These are phyloP conservation scores for Puccinia novopanici DNA, from an alignment of 1,284 basidiomycete genomes.

Conservation along the genomic window DNA sequence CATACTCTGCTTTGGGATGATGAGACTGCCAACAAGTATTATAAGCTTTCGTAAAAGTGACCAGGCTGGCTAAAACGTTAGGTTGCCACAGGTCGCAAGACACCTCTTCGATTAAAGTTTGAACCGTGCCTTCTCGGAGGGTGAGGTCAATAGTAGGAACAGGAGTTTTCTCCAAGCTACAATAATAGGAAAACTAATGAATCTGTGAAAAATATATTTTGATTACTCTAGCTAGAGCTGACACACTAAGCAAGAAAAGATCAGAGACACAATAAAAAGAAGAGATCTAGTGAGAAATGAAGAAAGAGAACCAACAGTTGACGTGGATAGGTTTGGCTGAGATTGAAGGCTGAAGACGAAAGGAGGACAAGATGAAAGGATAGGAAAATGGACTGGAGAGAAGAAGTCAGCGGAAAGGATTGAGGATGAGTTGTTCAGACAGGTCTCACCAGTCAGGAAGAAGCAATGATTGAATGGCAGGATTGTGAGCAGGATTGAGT, in stretches of 20 bases:
- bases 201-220: not conserved
- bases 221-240: not conserved
- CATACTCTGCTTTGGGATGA: not conserved
- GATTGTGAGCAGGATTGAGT: no score
- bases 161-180: slow-evolving; percentile 14
- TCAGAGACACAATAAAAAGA: no score
- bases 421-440: no score
- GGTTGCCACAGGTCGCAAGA: slow-evolving; percentile 44
- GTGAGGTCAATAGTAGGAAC: slow-evolving; percentile 33
- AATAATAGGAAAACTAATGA: not conserved
- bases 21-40: not conserved
- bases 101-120: slow-evolving; percentile 38
- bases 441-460: no score
- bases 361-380: not conserved
- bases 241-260: no score
- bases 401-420: no score
- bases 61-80: slow-evolving; percentile 26
- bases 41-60: slow-evolving; percentile 4
- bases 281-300: no score
- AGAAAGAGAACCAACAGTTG: no score
- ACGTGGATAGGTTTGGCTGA: no score
- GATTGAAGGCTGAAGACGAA: not conserved
- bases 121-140: slow-evolving; percentile 40
- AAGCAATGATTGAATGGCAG: no score
- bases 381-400: no score